These are phyloP conservation scores for Capsella rubella DNA, from an alignment of 441 rosid species.

Conservation along the genomic window DNA sequence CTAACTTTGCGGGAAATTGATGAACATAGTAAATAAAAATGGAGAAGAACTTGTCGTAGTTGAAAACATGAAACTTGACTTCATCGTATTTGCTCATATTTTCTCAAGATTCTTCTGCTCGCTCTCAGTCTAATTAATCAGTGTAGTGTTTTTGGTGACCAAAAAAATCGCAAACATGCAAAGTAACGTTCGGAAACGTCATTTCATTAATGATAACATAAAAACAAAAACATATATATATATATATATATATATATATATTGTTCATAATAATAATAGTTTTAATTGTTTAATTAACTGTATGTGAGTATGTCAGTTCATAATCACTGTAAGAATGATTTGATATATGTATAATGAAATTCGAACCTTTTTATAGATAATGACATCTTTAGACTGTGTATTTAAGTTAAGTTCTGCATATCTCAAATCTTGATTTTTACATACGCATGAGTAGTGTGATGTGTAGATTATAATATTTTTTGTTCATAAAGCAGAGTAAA, in stretches of 20 bases:
- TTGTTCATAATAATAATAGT: neutral
- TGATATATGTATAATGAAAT: neutral
- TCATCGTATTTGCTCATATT: neutral
- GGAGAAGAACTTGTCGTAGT: neutral
- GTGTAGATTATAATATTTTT: neutral
- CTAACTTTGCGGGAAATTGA: neutral
- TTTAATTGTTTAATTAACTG: too few species aligned
- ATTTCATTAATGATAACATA: neutral
- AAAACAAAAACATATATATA: too few species aligned
- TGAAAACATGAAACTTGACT: neutral
- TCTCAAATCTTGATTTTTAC: constrained; percentile 8
- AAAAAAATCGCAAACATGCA: neutral
- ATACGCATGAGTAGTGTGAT: neutral
- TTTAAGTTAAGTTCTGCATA: neutral
- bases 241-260: too few species aligned
- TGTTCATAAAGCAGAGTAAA: neutral
- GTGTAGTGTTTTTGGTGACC: neutral
- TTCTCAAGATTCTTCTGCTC: neutral
- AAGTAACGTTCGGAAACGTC: neutral
- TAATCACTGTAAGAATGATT: neutral
- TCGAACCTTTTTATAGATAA: neutral
- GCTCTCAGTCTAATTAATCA: neutral
- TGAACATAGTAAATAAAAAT: neutral
- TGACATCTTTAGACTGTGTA: neutral
- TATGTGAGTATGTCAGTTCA: neutral